Conservation (phyloP, 2,329 filamentous ascomycete genomes). For the Pezicula radicicola region DNA sequence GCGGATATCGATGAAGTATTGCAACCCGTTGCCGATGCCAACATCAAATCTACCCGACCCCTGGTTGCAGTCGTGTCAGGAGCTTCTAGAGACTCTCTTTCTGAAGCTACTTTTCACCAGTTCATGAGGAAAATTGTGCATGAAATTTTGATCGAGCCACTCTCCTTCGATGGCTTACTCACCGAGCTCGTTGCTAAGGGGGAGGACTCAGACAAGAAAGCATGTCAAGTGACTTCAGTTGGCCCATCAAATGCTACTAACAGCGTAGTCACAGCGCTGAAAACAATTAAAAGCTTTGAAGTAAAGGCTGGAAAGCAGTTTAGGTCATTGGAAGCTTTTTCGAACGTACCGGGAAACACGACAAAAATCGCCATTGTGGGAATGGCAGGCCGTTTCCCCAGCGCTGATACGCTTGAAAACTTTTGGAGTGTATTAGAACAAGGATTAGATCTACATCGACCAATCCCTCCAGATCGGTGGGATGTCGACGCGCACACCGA, state of each 20-base stretch:
- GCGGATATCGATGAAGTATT: slow-evolving; percentile 7
- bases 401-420: slow-evolving; percentile 66
- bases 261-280: too few relatives aligned
- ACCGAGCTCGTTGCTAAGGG: slow-evolving; percentile 43
- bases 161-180: slow-evolving; percentile 46
- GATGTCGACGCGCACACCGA: slow-evolving; percentile 70
- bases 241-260: too few relatives aligned
- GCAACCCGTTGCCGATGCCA: too few relatives aligned
- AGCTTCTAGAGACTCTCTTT: too few relatives aligned
- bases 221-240: too few relatives aligned
- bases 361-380: slow-evolving; percentile 84
- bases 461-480: slow-evolving; percentile 67
- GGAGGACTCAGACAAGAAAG: slow-evolving; percentile 21
- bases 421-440: slow-evolving; percentile 75
- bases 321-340: too few relatives aligned
- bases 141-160: slow-evolving; percentile 48
- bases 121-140: slow-evolving; percentile 24
- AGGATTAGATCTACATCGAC: slow-evolving; percentile 70
- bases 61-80: too few relatives aligned
- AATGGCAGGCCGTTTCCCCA: slow-evolving; percentile 75
- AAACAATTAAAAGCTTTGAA: too few relatives aligned
- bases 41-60: too few relatives aligned
- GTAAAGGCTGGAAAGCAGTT: too few relatives aligned
- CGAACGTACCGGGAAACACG: background rate
- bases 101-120: background rate